Conservation (phyloP, 805 yeast species). For the Saccharomyces kudriavzevii region DNA sequence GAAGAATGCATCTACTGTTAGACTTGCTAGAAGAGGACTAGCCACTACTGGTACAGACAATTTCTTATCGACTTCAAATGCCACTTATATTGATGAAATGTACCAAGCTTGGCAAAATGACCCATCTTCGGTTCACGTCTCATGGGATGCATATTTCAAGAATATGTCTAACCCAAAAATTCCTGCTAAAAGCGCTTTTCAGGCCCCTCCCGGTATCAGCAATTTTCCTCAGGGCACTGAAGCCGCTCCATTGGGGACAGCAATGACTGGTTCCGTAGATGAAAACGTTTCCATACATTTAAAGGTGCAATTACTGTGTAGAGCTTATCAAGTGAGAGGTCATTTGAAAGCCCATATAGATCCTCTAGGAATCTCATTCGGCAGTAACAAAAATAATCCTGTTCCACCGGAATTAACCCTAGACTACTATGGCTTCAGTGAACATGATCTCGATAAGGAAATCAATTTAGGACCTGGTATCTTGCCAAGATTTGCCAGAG, state of each 20-base stretch:
- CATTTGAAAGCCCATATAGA: conserved; percentile 92
- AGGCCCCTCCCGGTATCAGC: conserved; percentile 85
- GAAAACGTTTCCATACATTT: conserved; percentile 76
- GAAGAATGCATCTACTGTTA: neutral
- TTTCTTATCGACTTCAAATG: conserved; percentile 76
- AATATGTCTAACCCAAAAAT: conserved; percentile 68
- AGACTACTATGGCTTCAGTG: conserved; percentile 87
- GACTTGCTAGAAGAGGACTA: conserved; percentile 5
- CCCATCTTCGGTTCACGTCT: conserved; percentile 83
- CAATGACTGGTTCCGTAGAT: conserved; percentile 36
- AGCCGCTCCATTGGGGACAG: conserved; percentile 39
- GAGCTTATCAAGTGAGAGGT: conserved; percentile 98
- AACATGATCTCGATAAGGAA: conserved; percentile 71
- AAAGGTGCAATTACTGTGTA: conserved; percentile 90
- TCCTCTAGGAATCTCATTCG: conserved; percentile 87
- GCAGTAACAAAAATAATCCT: conserved; percentile 46
- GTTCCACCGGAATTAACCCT: conserved; percentile 81
- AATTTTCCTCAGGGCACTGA: conserved; percentile 74
- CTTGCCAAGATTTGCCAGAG: conserved; percentile 76
- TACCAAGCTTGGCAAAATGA: conserved; percentile 88
- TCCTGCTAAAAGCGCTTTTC: conserved; percentile 68
- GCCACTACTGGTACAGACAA: conserved; percentile 41
- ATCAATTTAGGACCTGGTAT: conserved; percentile 97
- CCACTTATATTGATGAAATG: conserved; percentile 96
- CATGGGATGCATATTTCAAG: conserved; percentile 96